Evolutionary conservation across 495 filamentous ascomycete species (phyloP).

Genomic region (Lichenothelia convexa): DNA sequence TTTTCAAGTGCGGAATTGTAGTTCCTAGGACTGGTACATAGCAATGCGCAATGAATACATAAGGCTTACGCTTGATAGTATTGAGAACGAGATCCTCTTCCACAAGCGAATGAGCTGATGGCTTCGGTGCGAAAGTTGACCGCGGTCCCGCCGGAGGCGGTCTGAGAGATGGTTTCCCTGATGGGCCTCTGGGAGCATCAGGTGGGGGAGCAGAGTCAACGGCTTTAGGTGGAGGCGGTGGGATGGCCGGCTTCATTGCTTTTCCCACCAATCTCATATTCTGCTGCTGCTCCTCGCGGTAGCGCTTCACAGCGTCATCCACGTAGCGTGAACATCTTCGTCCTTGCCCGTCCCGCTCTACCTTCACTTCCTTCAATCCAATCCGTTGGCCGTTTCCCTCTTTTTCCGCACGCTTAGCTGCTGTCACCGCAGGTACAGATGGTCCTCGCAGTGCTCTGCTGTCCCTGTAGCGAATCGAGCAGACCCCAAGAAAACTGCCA

Average conservation of each 20-base stretch:
- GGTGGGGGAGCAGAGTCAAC: slow-evolving; percentile 41
- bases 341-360: slow-evolving; percentile 79
- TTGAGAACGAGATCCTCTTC: slow-evolving; percentile 42
- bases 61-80: slow-evolving; percentile 63
- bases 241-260: slow-evolving; percentile 1
- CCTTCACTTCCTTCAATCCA: slow-evolving; percentile 51
- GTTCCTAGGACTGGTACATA: slow-evolving; percentile 75
- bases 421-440: slow-evolving; percentile 37
- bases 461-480: slow-evolving; percentile 76
- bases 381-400: slow-evolving; percentile 51
- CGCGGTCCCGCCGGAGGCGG: slow-evolving; percentile 32
- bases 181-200: slow-evolving; percentile 72
- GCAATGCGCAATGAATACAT: slow-evolving; percentile 75
- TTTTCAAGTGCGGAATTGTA: slow-evolving; percentile 71
- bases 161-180: slow-evolving; percentile 37
- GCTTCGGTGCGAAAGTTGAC: slow-evolving; percentile 17
- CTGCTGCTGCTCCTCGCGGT: slow-evolving; percentile 30
- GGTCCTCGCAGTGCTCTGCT: slow-evolving; percentile 32
- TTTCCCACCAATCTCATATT: slow-evolving; percentile 6
- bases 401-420: slow-evolving; percentile 58
- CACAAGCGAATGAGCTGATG: slow-evolving; percentile 30
- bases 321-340: slow-evolving; percentile 57
- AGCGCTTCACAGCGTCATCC: slow-evolving; percentile 46
- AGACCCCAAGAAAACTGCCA: slow-evolving; percentile 82
- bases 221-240: slow-evolving; percentile 14